phyloP scores from a whole-genome alignment of 345 rosid species.

The Cardiospermum halicacabum region DNA sequence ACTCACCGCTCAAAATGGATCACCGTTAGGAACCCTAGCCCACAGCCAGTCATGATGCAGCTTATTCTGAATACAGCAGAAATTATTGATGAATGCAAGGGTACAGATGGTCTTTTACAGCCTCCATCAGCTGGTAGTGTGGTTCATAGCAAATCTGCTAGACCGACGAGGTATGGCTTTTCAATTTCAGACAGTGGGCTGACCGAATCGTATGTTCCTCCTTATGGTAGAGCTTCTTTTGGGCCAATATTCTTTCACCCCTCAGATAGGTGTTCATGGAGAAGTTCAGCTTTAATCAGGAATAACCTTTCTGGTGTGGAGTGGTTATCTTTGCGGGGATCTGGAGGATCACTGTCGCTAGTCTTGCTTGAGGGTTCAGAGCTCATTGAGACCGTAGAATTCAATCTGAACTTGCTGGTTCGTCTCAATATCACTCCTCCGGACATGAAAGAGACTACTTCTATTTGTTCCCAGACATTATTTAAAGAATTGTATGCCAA shows the following conservation, averaged over 20 bases:
- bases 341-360: slow-evolving; percentile 50
- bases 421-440: slow-evolving; percentile 36
- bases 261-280: slow-evolving; percentile 58
- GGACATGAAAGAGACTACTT: slow-evolving; percentile 27
- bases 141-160: slow-evolving; percentile 17
- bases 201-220: slow-evolving; percentile 53
- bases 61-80: slow-evolving; percentile 59
- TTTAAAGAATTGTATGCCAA: slow-evolving; percentile 56
- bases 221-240: slow-evolving; percentile 45
- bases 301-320: slow-evolving; percentile 78
- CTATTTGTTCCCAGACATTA: slow-evolving; percentile 45
- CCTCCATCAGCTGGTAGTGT: slow-evolving; percentile 24
- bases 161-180: slow-evolving; percentile 38
- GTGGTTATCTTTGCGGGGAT: slow-evolving; percentile 62
- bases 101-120: slow-evolving; percentile 25
- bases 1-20: slow-evolving; percentile 47
- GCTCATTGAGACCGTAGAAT: slow-evolving; percentile 49
- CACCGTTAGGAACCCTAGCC: slow-evolving; percentile 64
- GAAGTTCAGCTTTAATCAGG: slow-evolving; percentile 59
- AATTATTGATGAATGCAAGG: slow-evolving; percentile 52
- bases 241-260: slow-evolving; percentile 69
- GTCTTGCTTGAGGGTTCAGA: slow-evolving; percentile 47
- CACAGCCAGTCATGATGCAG: slow-evolving; percentile 63
- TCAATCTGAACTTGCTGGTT: slow-evolving; percentile 37
- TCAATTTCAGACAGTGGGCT: slow-evolving; percentile 42